Evolutionary conservation across 805 yeast genomes (phyloP).

Genomic region (Wickerhamomyces mucosus): DNA sequence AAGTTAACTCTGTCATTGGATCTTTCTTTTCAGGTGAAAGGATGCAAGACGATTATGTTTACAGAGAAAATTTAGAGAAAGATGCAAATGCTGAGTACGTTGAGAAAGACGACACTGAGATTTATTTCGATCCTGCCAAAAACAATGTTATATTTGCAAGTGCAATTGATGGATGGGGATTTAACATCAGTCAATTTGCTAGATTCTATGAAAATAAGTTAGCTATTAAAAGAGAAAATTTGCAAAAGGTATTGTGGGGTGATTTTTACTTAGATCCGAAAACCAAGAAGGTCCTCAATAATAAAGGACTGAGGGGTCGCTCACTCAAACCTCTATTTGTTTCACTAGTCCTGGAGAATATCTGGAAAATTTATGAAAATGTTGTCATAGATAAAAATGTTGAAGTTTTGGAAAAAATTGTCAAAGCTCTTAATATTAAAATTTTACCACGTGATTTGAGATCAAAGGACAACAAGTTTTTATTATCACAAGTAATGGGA

Average conservation of each 20-base stretch:
- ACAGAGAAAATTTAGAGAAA: constrained; percentile 57
- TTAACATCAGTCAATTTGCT: constrained; percentile 81
- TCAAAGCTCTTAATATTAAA: constrained; percentile 57
- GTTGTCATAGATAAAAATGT: constrained; percentile 55
- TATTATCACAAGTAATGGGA: constrained; percentile 61
- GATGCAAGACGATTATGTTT: constrained; percentile 75
- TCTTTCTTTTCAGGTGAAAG: constrained; percentile 88
- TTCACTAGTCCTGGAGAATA: constrained; percentile 74
- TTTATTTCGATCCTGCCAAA: constrained; percentile 79
- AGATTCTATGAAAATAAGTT: constrained; percentile 75
- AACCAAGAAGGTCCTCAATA: constrained; percentile 69
- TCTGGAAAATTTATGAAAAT: constrained; percentile 84
- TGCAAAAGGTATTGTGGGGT: constrained; percentile 92
- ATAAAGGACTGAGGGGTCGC: constrained; percentile 54
- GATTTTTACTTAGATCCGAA: constrained; percentile 86
- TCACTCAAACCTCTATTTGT: constrained; percentile 76
- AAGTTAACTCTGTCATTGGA: constrained; percentile 91
- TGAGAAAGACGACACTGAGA: constrained; percentile 70
- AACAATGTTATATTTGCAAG: constrained; percentile 86
- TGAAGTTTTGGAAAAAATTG: constrained; percentile 68
- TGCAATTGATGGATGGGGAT: constrained; percentile 98
- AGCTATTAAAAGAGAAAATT: constrained; percentile 71
- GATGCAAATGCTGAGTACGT: constrained; percentile 43
- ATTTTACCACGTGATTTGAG: constrained; percentile 67
- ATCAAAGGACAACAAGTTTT: constrained; percentile 62